Percentiles rank a stretch among this genome's conserved stretches.
These are phyloP conservation scores for Puccinia polysora DNA, from an alignment of 1,284 basidiomycete genomes.

Conservation along the genomic window DNA sequence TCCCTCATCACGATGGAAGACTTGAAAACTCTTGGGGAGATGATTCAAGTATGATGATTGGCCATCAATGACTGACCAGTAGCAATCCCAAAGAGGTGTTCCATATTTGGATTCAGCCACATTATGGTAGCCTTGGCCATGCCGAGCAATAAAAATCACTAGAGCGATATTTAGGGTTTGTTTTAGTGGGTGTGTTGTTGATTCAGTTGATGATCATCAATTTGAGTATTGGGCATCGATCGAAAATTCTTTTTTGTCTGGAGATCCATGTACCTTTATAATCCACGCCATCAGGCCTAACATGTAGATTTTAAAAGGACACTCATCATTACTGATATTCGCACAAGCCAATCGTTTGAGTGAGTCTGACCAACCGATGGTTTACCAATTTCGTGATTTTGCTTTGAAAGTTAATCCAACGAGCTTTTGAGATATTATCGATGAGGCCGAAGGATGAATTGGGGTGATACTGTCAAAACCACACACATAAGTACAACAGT, in stretches of 20 bases:
- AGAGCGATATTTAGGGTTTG: background rate
- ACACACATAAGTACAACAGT: background rate
- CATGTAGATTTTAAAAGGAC: background rate
- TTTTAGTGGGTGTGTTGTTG: background rate
- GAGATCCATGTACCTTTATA: conserved; percentile 9
- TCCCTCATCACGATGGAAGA: too few species aligned
- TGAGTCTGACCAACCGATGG: background rate
- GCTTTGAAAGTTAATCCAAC: conserved; percentile 24
- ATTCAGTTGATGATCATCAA: background rate
- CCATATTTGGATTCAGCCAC: conserved; percentile 69
- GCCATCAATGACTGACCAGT: conserved; percentile 44
- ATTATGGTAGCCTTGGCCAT: conserved; percentile 70
- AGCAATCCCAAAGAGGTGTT: conserved; percentile 51
- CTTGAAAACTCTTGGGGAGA: too few species aligned
- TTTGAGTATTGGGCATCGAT: background rate
- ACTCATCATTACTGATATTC: background rate
- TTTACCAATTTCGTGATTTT: background rate
- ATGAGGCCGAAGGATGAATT: conserved; percentile 34
- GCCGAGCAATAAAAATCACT: conserved; percentile 64
- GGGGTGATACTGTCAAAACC: conserved; percentile 3
- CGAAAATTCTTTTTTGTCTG: background rate
- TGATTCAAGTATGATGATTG: background rate
- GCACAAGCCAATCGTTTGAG: background rate
- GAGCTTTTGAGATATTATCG: background rate
- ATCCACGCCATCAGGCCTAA: background rate